Base-by-base conservation (phyloP, 2,329 filamentous ascomycete species). In the Xylariaceae sp. region DNA sequence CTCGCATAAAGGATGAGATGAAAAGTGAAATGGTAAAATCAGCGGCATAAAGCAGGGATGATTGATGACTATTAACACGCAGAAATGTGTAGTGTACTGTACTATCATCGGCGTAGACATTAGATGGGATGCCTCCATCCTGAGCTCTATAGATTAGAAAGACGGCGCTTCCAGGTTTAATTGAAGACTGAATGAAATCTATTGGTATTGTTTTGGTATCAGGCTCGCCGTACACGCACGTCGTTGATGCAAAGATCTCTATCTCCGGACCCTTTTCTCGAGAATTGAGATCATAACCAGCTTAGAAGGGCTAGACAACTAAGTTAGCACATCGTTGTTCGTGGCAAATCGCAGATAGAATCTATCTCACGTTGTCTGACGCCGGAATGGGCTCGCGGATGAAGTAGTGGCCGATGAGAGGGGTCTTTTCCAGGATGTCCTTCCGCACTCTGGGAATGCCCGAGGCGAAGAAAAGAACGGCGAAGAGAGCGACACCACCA, bases 1-100 rank as follows among this genome's bases (percentile, higher is more conserved):
- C 84, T 42, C 74, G 81, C 63, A 83, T 87, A 59, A 87, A 87
- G 72, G 71, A 72, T 44, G 81, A 87, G 74, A 80, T 87, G 75
- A 76, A 72, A 63, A 69, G 74, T 53, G 65, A 68, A 57, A 60
- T 74, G 62, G 45, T 51, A 18, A 43, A 56, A 46, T 49, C 53
- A 7, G 59, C 60, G 37, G 41, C 54, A 49, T 59, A 56, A 40
- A n/a, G 21, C 21, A 40, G 22, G 32, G n/a, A n/a, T 21, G 37
- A 36, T 21, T 32, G 32, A 36, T 29, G 9, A 36, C 42, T 39
- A 42, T 36, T 47, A 15, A 43, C 41, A 48, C 41, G 37, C 15
- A 30, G 13, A 42, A 47, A 45, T n/a, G 21, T 53, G 10, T 34
- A 34, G 32, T 13, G 32, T 34, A 34, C 47, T 55, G 49, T 51